Evolutionary conservation across 495 filamentous ascomycete genomes (phyloP), one percentile per base, ranked within the genome.

Genomic region (Tuber magnatum): DNA sequence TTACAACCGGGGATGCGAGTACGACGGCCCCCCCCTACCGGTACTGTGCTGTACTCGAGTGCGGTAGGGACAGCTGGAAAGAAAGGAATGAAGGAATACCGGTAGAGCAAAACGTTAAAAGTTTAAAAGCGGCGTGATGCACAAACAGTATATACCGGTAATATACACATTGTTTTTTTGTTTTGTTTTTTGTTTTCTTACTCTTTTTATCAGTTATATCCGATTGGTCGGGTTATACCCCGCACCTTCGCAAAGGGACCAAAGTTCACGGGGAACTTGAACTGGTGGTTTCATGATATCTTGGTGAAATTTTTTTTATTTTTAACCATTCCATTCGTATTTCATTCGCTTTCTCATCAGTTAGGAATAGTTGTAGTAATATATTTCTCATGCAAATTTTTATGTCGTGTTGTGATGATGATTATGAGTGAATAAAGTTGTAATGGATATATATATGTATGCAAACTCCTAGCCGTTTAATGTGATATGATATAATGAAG

Each of bases 271-370:
- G 51, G 10, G 51, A 61, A 61, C 9, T 61, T 61, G 51, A 61
- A 61, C 51, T 61, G 51, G 51, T n/a, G n/a, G 51, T 61, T 61
- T 61, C 51, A 61, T 61, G 28, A 61, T 61, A 61, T 61, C 10
- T 5, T 12, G 12, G 51, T 61, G 51, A 28, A n/a, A n/a, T n/a
- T n/a, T n/a, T n/a, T n/a, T n/a, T n/a, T n/a, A n/a, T 71, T 71
- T 71, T 14, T 20, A 3, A 40, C 39, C 12, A 44, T 74, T 71
- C 7, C 32, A 44, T 74, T 71, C 7, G 20, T 9, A 28, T 69
- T 68, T 71, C 42, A 51, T 51, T 51, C 48, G 48, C 9, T 51
- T 51, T n/a, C 12, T 32, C 48, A 56, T n/a, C 2, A n/a, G 12
- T n/a, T 4, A 61, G 28, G 56, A 32, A 32, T 10, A 7, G 28